Conservation (phyloP, 2,329 filamentous ascomycete species). For the Aspergillus carbonarius region DNA sequence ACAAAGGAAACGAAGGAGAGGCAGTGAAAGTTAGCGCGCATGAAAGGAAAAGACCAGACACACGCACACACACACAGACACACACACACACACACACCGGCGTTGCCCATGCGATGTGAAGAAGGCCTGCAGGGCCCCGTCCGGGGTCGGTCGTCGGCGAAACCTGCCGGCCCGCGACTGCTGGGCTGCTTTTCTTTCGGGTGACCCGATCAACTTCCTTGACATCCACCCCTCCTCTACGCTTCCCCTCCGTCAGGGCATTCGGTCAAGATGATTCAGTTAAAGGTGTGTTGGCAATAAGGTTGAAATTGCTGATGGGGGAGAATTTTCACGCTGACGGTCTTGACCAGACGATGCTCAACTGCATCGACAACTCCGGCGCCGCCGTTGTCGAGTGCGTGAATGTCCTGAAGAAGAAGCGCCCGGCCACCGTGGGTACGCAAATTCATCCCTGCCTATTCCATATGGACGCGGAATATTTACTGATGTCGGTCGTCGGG, state of each 20-base stretch:
- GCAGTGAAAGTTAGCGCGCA: conserved; percentile 13
- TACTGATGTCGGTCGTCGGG: conserved; percentile 8
- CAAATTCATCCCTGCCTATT: not conserved
- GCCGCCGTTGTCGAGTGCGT: conserved; percentile 96
- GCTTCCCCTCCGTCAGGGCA: conserved; percentile 21
- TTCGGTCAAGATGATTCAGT: conserved; percentile 76
- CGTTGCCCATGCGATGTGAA: conserved; percentile 11
- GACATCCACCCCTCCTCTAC: not conserved
- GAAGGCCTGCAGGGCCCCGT: conserved; percentile 1
- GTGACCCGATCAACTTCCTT: conserved; percentile 6
- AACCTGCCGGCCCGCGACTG: conserved; percentile 21
- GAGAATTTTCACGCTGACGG: conserved; percentile 10
- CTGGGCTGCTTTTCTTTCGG: conserved; percentile 22
- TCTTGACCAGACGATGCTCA: conserved; percentile 76
- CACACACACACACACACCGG: not conserved
- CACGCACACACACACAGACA: too few relatives aligned
- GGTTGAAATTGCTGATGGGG: not conserved
- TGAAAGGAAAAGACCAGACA: conserved; percentile 2
- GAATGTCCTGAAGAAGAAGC: conserved; percentile 88
- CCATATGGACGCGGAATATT: not conserved
- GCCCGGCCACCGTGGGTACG: conserved; percentile 79
- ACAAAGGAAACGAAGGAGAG: conserved; percentile 5
- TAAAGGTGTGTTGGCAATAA: conserved; percentile 60
- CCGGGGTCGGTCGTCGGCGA: conserved; percentile 27
- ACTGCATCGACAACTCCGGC: conserved; percentile 99